These are phyloP conservation scores for Zostera marina DNA, from an alignment of 116 monocot species.

Conservation along the genomic window DNA sequence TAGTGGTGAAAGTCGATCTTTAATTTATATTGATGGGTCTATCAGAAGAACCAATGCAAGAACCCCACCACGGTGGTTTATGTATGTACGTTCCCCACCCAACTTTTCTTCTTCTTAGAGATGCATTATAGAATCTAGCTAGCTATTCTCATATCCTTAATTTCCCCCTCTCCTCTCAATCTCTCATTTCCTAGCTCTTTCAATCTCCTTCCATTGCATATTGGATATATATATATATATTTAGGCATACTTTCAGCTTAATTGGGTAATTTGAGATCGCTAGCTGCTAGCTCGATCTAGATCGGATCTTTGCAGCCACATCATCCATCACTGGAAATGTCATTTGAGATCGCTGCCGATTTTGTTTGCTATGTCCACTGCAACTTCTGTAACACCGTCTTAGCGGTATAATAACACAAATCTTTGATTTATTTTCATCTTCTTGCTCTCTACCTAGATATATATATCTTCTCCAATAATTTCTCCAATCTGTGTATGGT, in stretches of 20 bases:
- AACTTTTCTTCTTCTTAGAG: no score
- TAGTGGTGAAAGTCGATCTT: no score
- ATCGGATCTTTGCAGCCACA: neutral
- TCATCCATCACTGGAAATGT: slow-evolving; percentile 17
- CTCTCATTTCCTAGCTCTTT: neutral
- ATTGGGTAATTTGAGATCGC: no score
- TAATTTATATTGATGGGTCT: no score
- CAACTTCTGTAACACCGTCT: slow-evolving; percentile 83
- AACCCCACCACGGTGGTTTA: no score
- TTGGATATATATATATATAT: no score
- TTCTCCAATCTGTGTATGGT: neutral
- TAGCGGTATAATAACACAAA: slow-evolving; percentile 34
- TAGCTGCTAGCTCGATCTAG: no score
- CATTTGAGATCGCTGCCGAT: slow-evolving; percentile 23
- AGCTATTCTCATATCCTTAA: no score
- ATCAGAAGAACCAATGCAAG: no score
- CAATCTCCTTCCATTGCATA: neutral
- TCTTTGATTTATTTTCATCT: neutral
- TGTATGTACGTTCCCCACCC: no score
- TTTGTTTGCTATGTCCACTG: slow-evolving; percentile 73
- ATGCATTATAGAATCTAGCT: no score
- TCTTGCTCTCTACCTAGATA: neutral
- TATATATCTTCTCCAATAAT: neutral
- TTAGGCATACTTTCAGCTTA: no score
- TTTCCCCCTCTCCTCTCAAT: neutral